Conservation (phyloP, 257 asterid species). For the Primulina tabacum region DNA sequence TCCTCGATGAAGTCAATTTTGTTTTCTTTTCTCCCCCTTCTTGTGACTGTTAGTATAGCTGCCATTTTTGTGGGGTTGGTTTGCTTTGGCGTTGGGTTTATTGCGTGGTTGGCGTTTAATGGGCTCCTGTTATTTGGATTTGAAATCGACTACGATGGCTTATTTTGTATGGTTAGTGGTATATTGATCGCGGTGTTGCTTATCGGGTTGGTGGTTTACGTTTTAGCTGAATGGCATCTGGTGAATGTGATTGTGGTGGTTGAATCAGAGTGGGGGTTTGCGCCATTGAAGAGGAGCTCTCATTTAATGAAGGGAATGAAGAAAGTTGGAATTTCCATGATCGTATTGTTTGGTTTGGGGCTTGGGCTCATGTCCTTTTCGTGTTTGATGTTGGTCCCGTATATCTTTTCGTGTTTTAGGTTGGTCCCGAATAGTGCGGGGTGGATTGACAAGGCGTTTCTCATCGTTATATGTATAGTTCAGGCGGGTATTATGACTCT, state of each 20-base stretch:
- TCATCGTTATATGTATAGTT: not conserved
- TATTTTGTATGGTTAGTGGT: not conserved
- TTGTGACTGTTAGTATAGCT: constrained; percentile 13
- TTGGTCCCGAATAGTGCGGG: not conserved
- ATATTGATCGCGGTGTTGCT: not conserved
- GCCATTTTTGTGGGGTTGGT: not conserved
- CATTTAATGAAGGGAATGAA: constrained; percentile 23
- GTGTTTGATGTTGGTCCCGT: not conserved
- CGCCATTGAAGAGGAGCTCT: constrained; percentile 19
- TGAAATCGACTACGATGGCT: not conserved
- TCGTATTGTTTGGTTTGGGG: not conserved
- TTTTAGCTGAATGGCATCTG: constrained; percentile 20
- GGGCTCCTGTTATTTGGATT: not conserved
- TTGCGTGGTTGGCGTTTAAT: not conserved
- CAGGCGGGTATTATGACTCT: constrained; percentile 34
- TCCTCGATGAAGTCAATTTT: constrained; percentile 49
- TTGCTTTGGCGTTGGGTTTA: not conserved
- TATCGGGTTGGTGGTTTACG: not conserved
- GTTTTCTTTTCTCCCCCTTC: constrained; percentile 37
- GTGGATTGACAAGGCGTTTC: not conserved
- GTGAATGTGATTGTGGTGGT: constrained; percentile 13
- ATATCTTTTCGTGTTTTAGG: not conserved
- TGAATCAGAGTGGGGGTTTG: constrained; percentile 16
- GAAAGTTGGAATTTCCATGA: not conserved
- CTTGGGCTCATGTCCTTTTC: not conserved